These are phyloP conservation scores for Termitomyces sp. DNA, from an alignment of 768 basidiomycete genomes.

Conservation along the genomic window DNA sequence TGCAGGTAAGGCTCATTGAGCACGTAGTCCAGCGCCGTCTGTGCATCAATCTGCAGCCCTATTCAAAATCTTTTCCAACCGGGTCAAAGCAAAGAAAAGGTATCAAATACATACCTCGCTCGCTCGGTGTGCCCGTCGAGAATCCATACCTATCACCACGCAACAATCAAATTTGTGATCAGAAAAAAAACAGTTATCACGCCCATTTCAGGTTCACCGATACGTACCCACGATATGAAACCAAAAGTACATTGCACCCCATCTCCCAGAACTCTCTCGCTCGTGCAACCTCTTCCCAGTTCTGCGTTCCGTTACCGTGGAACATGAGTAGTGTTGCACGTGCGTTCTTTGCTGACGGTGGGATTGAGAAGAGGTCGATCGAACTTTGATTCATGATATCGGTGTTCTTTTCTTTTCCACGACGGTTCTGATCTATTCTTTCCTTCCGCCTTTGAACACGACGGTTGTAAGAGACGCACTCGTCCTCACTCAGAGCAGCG, in stretches of 20 bases:
- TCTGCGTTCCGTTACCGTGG: background rate
- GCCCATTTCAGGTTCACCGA: no score
- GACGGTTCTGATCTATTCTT: no score
- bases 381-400: no score
- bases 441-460: no score
- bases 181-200: no score
- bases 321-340: background rate
- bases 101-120: background rate
- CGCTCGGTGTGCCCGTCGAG: background rate
- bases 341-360: background rate
- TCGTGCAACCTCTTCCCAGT: background rate
- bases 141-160: background rate
- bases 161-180: background rate
- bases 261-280: background rate
- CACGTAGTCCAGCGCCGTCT: background rate
- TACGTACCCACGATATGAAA: background rate
- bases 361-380: background rate
- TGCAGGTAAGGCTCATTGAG: background rate
- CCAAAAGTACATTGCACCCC: background rate
- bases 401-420: no score
- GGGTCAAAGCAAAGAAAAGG: background rate
- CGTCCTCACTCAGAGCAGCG: background rate
- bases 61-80: no score
- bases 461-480: background rate
- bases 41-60: background rate